Conservation (phyloP, 495 filamentous ascomycete genomes). For the Gamarada debralockiae region DNA sequence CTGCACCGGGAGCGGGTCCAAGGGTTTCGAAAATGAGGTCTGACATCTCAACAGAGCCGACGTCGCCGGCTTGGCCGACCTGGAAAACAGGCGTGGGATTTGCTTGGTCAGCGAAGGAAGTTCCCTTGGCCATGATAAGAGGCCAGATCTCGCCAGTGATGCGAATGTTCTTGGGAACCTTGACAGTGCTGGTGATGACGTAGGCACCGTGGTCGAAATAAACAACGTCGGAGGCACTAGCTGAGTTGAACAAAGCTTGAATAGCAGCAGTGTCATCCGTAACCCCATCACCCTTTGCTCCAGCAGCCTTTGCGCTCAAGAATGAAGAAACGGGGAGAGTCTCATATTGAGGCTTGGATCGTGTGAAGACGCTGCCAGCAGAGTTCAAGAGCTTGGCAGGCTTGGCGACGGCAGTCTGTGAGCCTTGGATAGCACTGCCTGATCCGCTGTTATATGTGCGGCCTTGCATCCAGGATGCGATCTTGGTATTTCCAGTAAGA, state of each 20-base stretch:
- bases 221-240: conserved; percentile 58
- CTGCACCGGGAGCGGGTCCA: conserved; percentile 76
- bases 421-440: conserved; percentile 46
- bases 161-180: conserved; percentile 70
- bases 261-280: conserved; percentile 60
- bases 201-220: conserved; percentile 91
- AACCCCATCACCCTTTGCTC: conserved; percentile 37
- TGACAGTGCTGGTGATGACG: conserved; percentile 76
- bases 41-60: conserved; percentile 75
- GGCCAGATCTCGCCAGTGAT: conserved; percentile 94
- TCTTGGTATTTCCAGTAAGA: conserved; percentile 64
- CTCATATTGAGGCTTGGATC: conserved; percentile 60
- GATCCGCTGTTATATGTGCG: conserved; percentile 48
- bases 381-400: conserved; percentile 52
- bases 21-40: conserved; percentile 79
- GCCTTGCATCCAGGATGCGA: conserved; percentile 74
- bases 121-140: conserved; percentile 78
- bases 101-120: conserved; percentile 59
- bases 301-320: conserved; percentile 47
- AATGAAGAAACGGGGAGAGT: conserved; percentile 45
- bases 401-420: conserved; percentile 47
- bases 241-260: conserved; percentile 65
- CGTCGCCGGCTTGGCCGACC: conserved; percentile 75
- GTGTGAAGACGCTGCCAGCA: conserved; percentile 56
- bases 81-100: conserved; percentile 73